Base-by-base conservation (phyloP, 140 eudicot genomes). In the Stevia rebaudiana region DNA sequence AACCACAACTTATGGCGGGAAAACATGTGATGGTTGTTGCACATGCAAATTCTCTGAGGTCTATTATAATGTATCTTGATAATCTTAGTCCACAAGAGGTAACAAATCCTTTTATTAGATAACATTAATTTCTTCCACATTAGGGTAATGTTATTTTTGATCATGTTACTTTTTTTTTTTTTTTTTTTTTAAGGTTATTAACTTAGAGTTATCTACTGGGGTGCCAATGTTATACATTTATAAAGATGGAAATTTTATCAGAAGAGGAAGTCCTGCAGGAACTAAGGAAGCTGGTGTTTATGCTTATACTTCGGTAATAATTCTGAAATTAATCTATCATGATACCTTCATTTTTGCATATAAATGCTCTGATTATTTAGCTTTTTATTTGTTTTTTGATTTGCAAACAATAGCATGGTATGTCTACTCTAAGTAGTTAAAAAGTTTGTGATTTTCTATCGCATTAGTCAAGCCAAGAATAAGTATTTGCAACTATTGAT, bases 1-100 rank as follows among this genome's bases (percentile, higher is more conserved):
- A 88, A 72, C 96, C 98, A 12, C 86, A 74, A 68, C 96, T 92
- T 47, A 67, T 72, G 81, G 71, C 44, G 23, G 89, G 96, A 62
- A 85, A 80, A 65, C 90, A 92, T 81, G 90, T 88, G 65, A 85
- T 92, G 98, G 86, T 92, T 41, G 98, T 90, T 15, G 98, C 96
- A 44, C 98, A 92, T 83, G 98, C 95, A 47, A 92, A 92, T 79
- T 92, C 98, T 54, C 71, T 92, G 74, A 81, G 98, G 82, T 88
- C 98, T 35, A 92, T 88, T 42, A 74, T 92, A 19, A 92, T 92
- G 98, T 92, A 92, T 78, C 96, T 92, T 43, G 98, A 92, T 73
- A 79, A 80, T 59, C 67, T 88, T 65, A 92, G 94, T 77, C 83
- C 98, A 61, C 80, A 88, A 67, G 95, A 92, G 98, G 98, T 92